Conservation (phyloP, 2,329 filamentous ascomycete genomes). For the Hypoxylon sp. region DNA sequence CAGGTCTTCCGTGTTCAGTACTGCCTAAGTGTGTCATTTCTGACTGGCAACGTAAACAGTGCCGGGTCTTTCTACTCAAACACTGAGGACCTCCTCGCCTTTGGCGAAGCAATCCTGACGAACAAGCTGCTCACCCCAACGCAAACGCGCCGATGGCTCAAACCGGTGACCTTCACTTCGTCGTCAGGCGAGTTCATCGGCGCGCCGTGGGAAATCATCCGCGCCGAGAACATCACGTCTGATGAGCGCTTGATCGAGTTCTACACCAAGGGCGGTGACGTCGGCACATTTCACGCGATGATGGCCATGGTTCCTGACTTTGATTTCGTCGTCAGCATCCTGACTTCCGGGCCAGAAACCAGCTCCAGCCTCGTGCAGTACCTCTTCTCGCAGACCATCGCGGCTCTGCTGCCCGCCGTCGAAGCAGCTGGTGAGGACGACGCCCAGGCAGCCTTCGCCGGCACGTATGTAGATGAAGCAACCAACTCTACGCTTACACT, state of each 20-base stretch:
- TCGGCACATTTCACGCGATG: conserved; percentile 59
- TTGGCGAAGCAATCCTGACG: conserved; percentile 61
- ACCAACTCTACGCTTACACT: conserved; percentile 26
- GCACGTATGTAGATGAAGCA: conserved; percentile 26
- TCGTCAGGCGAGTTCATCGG: conserved; percentile 59
- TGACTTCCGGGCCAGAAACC: conserved; percentile 17
- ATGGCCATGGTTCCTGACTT: conserved; percentile 64
- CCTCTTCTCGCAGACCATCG: conserved; percentile 19
- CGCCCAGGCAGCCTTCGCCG: conserved; percentile 18
- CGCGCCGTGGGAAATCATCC: conserved; percentile 65
- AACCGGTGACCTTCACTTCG: conserved; percentile 59
- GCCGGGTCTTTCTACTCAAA: conserved; percentile 61
- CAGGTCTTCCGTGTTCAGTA: neutral
- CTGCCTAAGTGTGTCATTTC: neutral
- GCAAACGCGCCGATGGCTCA: conserved; percentile 63
- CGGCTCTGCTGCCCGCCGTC: conserved; percentile 19
- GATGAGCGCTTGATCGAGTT: conserved; percentile 62
- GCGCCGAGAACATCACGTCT: conserved; percentile 55
- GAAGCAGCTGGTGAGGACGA: conserved; percentile 32
- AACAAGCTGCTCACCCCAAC: conserved; percentile 59
- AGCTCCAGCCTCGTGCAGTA: conserved; percentile 9
- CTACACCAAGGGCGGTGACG: conserved; percentile 63
- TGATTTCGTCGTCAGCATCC: conserved; percentile 24
- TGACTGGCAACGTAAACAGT: conserved; percentile 40
- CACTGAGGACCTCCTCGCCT: conserved; percentile 59